Base-by-base conservation (phyloP, 306 rosid species). In the Gleditsia sinensis region DNA sequence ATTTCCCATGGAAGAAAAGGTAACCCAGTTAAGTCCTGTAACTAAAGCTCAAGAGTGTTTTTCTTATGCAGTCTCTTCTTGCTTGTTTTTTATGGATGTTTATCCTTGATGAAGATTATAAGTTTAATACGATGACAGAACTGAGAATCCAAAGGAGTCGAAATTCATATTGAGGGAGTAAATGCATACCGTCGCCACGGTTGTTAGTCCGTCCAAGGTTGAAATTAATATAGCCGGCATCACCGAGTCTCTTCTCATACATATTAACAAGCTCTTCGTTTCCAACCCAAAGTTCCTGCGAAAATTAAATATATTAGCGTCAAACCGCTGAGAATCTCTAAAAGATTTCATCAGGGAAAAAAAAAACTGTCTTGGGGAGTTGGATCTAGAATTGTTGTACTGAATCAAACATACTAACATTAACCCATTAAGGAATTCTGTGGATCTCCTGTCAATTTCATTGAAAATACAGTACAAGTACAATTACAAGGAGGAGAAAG, bases 121-220 rank as follows among this genome's bases (percentile, higher is more conserved):
- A 20, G 16, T 46, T 77, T 54, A 5, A 75, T 45, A 69, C 27
- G 34, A 23, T 30, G 50, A 20, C 4, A 50, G 71, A 57, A 62
- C 19, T 9, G 43, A 64, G 53, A 55, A 37, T 43, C 25, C 7
- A 61, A 21, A 20, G 23, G 67, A 59, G 16, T 7, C 43, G 42
- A 58, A 67, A 62, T 68, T 60, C 27, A 37, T 51, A 10, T 20
- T 8, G 58, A 42, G 50, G 58, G 33, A 67, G 17, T 72, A 70
- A 37, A 68, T 53, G 46, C 83, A 36, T 84, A 94, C 99, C 99
- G 46, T 94, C 99, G 11, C 99, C 99, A 9, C 99, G 99, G 80
- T 94, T 94, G 61, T 94, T 94, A 2, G 99, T 92, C 72, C 99
- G 81, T 59, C 86, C 99, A 53, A 94, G 95, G 83, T 94, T 90